Percentiles rank a stretch among this genome's conserved stretches.
phyloP scores from a whole-genome alignment of 352 stramenopile genomes.

The Pythium apleroticum region DNA sequence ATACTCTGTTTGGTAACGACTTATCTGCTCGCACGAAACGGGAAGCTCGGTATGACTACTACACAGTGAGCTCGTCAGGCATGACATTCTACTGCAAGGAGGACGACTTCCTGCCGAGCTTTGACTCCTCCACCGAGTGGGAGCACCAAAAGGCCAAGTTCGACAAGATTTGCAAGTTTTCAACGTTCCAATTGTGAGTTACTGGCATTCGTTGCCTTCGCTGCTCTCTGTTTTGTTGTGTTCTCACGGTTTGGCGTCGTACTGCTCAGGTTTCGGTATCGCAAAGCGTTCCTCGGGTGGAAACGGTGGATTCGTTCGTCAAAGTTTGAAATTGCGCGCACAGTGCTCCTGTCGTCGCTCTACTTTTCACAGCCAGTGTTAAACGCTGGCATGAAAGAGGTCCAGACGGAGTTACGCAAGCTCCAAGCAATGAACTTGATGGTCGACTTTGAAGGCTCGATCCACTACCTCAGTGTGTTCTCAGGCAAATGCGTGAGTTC shows the following conservation, averaged over 20 bases:
- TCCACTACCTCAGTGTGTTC: slow-evolving; percentile 34
- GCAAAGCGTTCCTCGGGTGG: slow-evolving; percentile 62
- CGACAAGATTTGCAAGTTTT: slow-evolving; percentile 29
- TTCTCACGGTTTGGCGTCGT: slow-evolving; percentile 2
- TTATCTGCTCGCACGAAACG: slow-evolving; percentile 7
- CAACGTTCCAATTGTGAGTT: slow-evolving; percentile 56
- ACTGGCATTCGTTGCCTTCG: not conserved
- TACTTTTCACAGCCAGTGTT: slow-evolving; percentile 56
- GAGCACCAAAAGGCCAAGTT: slow-evolving; percentile 57
- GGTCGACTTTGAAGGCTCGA: slow-evolving; percentile 48
- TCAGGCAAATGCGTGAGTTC: slow-evolving; percentile 38
- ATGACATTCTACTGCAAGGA: slow-evolving; percentile 66
- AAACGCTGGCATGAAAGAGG: slow-evolving; percentile 33
- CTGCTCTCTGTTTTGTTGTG: not conserved
- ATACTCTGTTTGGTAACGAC: slow-evolving; percentile 23
- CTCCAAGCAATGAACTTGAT: slow-evolving; percentile 39
- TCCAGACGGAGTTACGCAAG: slow-evolving; percentile 32
- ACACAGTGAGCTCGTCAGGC: slow-evolving; percentile 56
- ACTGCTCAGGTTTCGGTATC: slow-evolving; percentile 55
- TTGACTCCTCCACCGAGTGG: slow-evolving; percentile 47
- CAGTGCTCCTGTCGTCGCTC: slow-evolving; percentile 39
- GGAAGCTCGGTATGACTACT: slow-evolving; percentile 52
- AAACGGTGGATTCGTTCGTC: slow-evolving; percentile 46
- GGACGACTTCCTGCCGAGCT: slow-evolving; percentile 42
- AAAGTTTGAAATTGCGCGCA: slow-evolving; percentile 45